Base-by-base conservation (phyloP, 495 filamentous ascomycete species). In the Penicillium soppii region DNA sequence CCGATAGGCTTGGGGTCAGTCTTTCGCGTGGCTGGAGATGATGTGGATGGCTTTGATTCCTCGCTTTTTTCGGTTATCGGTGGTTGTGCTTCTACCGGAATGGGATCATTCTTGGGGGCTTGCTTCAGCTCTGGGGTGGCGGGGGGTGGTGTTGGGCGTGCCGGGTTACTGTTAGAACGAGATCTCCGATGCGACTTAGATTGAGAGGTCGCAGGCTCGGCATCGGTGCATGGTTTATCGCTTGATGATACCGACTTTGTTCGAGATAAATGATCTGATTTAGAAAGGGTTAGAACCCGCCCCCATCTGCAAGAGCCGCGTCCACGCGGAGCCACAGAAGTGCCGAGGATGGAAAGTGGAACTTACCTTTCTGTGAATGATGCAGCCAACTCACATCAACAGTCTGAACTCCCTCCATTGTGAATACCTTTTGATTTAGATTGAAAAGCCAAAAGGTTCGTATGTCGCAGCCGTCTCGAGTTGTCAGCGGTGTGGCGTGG, bases 341-440 rank as follows among this genome's bases (percentile, higher is more conserved):
- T 45, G 23, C 37, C 21, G 29, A 29, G 32, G 10, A 25, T 47
- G 23, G 4, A 12, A 52, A 48, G 35, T 45, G 26, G 30, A 12
- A 62, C 75, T 71, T 59, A 78, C 83, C 81, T 82, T 76, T 82
- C 44, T 80, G 80, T 37, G 83, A 78, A 58, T 85, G 82, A 67
- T 87, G 84, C 40, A 86, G 76, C 84, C 84, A 87, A 68, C 76
- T 81, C 48, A 87, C 83, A 69, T 87, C 84, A 44, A 87, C 81
- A 17, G 83, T 84, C 62, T 86, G 78, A 52, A 84, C 75, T 30
- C 74, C 76, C 63, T 87, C 83, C 83, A 82, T 82, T 19, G 62
- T 70, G 56, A 46, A 36, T 29, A 38, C 48, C n/a, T 23, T 37
- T 25, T 19, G 32, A 27, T 17, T 21, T 36, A 21, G 10, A 46